Evolutionary conservation across 768 basidiomycete species (phyloP).

Genomic region (Psilocybe sp.): DNA sequence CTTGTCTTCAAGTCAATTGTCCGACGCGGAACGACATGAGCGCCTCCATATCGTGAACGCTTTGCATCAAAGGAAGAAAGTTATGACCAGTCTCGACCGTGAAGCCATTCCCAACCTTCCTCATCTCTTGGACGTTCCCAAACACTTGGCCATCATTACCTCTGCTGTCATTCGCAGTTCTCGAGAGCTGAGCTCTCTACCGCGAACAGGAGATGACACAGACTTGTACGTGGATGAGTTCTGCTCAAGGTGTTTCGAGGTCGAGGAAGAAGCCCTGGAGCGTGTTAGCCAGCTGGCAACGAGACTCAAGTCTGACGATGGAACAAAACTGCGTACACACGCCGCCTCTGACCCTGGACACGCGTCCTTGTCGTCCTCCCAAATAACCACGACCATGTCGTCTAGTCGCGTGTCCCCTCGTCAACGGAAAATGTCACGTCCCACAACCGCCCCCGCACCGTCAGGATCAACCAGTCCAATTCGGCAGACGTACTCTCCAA

Average conservation of each 20-base stretch:
- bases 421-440: too few relatives aligned
- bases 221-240: constrained; percentile 52
- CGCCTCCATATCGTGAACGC: constrained; percentile 52
- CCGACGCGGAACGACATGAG: constrained; percentile 42
- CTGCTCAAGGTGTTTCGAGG: constrained; percentile 58
- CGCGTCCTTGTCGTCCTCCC: not conserved
- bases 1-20: constrained; percentile 21
- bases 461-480: too few relatives aligned
- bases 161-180: constrained; percentile 74
- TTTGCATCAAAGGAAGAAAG: constrained; percentile 53
- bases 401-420: too few relatives aligned
- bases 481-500: too few relatives aligned
- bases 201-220: constrained; percentile 26
- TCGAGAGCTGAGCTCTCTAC: constrained; percentile 34
- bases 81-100: constrained; percentile 55
- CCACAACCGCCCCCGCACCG: too few relatives aligned
- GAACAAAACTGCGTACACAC: constrained; percentile 16
- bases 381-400: too few relatives aligned
- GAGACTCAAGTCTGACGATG: constrained; percentile 23
- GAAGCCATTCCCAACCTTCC: constrained; percentile 76
- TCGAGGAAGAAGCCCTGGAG: constrained; percentile 67
- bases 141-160: constrained; percentile 72
- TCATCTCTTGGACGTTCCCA: constrained; percentile 73
- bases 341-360: not conserved
- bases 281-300: constrained; percentile 63